A percentile compares a stretch with the other conserved stretches of the same genome.
Conservation (phyloP, 176 grass and related monocot genomes). For the Bromus sterilis region DNA sequence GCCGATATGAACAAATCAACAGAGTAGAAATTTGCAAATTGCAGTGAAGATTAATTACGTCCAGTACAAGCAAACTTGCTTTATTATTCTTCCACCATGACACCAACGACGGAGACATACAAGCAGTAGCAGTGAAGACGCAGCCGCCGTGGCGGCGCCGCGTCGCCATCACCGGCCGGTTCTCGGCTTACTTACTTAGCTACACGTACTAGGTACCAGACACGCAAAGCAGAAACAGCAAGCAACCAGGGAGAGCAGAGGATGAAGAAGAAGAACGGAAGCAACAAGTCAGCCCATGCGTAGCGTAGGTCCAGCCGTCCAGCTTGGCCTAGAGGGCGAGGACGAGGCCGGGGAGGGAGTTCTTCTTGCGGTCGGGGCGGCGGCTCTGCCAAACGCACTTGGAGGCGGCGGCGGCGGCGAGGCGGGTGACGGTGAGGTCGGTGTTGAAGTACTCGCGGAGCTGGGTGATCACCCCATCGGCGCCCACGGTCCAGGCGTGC, state of each 20-base stretch:
- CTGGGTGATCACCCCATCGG: slow-evolving; percentile 70
- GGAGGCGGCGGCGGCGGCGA: slow-evolving; percentile 32
- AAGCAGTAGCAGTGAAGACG: not conserved
- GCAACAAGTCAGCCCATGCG: not conserved
- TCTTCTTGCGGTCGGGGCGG: slow-evolving; percentile 27
- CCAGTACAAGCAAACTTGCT: not conserved
- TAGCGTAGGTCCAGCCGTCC: not conserved
- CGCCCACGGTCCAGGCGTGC: slow-evolving; percentile 74
- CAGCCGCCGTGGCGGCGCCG: not conserved
- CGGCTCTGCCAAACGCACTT: slow-evolving; percentile 56
- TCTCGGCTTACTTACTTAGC: not conserved
- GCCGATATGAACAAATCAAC: not conserved
- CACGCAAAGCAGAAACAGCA: not conserved
- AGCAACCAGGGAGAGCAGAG: not conserved
- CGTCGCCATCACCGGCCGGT: not conserved
- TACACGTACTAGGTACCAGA: not conserved
- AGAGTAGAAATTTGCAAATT: not conserved
- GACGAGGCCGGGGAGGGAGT: slow-evolving; percentile 57
- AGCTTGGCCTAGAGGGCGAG: slow-evolving; percentile 42
- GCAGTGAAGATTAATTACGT: not conserved
- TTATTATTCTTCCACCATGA: not conserved
- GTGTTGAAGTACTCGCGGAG: slow-evolving; percentile 95
- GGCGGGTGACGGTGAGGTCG: slow-evolving; percentile 70
- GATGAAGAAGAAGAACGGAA: not conserved
- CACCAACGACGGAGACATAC: not conserved